Percentiles rank a stretch among this genome's conserved stretches.
phyloP scores from a whole-genome alignment of 768 basidiomycete genomes.

The Mycena latifolia region DNA sequence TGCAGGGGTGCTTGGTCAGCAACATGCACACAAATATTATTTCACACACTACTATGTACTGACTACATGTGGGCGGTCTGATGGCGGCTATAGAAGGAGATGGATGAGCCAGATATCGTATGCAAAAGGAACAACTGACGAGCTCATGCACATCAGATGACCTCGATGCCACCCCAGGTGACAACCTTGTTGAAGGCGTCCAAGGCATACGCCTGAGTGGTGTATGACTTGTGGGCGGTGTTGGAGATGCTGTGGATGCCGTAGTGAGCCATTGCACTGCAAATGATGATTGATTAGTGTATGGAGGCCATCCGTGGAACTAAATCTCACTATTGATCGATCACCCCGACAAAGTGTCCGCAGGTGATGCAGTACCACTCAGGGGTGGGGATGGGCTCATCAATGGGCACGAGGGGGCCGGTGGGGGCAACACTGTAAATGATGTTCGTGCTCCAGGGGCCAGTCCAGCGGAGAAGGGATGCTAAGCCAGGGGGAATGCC shows the following conservation, averaged over 20 bases:
- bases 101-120: background rate
- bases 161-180: constrained; percentile 10
- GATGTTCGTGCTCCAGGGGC: constrained; percentile 2
- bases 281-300: background rate
- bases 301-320: background rate
- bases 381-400: background rate
- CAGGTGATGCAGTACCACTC: constrained; percentile 14
- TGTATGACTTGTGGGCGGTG: background rate
- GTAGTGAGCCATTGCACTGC: background rate
- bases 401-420: background rate
- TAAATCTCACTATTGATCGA: constrained; percentile 17
- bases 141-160: background rate
- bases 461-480: background rate
- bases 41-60: too few species aligned
- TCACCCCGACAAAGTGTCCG: constrained; percentile 15
- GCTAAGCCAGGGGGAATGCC: background rate
- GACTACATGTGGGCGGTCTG: too few species aligned
- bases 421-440: constrained; percentile 5
- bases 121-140: background rate
- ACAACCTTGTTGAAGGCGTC: constrained; percentile 4
- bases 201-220: background rate
- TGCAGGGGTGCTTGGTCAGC: too few species aligned
- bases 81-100: background rate
- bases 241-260: background rate
- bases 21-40: too few species aligned